Base-by-base conservation (phyloP, 208 protist genomes). In the Perkinsela sp. region DNA sequence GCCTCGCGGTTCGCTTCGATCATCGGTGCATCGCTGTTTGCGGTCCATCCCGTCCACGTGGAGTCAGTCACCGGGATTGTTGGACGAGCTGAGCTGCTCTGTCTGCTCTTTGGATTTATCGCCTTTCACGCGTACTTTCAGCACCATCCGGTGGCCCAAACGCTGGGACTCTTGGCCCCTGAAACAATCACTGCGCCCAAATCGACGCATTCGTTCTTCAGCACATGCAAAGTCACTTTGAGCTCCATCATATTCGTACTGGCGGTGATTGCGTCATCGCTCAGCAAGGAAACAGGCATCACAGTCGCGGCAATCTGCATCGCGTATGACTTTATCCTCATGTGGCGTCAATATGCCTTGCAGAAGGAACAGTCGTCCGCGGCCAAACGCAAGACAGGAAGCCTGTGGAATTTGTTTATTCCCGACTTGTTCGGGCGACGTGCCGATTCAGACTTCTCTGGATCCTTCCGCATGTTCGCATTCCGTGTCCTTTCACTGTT, bases 51-150 rank as follows among this genome's bases (percentile, higher is more conserved):
- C 0, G 81, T 88, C 28, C 86, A 92, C 76, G 79, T 78, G n/a
- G 86, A 92, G n/a, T 73, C 83, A 31, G 84, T 92, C 29, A 81
- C 80, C 0, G 79, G 78, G 28, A 80, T 90, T 69, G 86, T 92
- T 16, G 84, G 86, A 0, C 72, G 86, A 1, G 79, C 80, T 29
- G 86, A 92, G 68, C 70, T 83, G 13, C 70, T 90, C 30, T 89
- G 73, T 72, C 80, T 73, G 69, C 70, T 84, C 31, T 81, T 84
- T 71, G 80, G 77, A 31, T 74, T 85, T 57, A 32, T 77, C 28
- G 75, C 67, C 0, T 76, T 69, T 30, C 1, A 32, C 48, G 15
- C 32, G 67, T 0, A 48, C 30, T 31, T 73, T 66, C 1, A 65
- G 65, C 1, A 66, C 70, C 0, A 1, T 16, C 1, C 16, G n/a